Evolutionary conservation across 2,329 filamentous ascomycete genomes (phyloP), one percentile per base, ranked within the genome.

Genomic region (Colletotrichum liriopes): DNA sequence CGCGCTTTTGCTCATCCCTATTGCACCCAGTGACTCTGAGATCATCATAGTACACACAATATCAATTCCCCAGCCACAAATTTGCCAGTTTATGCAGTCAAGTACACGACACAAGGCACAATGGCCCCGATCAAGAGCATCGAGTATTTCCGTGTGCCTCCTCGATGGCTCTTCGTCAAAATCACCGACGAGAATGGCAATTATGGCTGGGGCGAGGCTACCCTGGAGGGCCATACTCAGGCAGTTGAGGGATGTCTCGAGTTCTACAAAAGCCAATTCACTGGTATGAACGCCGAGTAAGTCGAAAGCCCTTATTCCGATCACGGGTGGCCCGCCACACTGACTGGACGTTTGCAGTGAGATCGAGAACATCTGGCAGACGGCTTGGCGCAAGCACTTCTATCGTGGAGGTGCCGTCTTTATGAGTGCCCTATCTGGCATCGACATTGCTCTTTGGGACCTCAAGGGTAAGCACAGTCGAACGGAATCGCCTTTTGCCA

Each of bases 281-380:
- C 85, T 23, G 90, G 90, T 4, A 86, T 89, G 75, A 90, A 92
- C 77, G 90, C 91, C 62, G 89, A 92, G 88, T 90, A 82, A 67
- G 76, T 61, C 20, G 9, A 45, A 6, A 29, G 37, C 37, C n/a
- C 9, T 20, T 9, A 55, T 37, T 7, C 11, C 5, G 3, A 23
- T 52, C 3, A 11, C 60, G 14, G 39, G 12, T 29, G 20, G 41
- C n/a, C 41, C 43, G 26, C 8, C 14, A 16, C 37, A 16, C n/a
- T 43, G 23, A 41, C 14, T 7, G n/a, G n/a, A 37, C 12, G 20
- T 47, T 58, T 35, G 39, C 14, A 64, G 32, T 51, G 51, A 92
- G 67, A 93, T 93, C 74, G 91, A 93, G 77, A 90, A 93, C 76
- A 89, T 93, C 68, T 93, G 91, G 91, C 91, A 92, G 78, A 86